These are phyloP conservation scores for Elasticomyces elasticus DNA, from an alignment of 495 filamentous ascomycete species.

Conservation along the genomic window DNA sequence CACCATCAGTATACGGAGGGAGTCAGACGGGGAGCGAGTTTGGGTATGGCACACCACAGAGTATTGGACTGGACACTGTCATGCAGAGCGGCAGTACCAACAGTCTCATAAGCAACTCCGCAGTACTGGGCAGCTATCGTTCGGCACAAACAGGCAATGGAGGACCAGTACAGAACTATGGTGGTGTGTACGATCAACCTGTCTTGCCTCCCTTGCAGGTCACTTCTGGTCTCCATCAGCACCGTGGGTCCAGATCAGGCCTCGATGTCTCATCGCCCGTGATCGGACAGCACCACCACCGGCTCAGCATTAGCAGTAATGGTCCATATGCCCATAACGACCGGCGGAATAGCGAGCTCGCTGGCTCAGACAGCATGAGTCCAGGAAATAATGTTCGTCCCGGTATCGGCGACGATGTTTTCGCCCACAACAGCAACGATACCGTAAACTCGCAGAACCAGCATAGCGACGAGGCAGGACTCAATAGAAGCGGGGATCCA, in stretches of 20 bases:
- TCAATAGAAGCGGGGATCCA: conserved; percentile 39
- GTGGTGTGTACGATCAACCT: not conserved
- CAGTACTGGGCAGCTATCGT: conserved; percentile 7
- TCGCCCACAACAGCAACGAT: conserved; percentile 12
- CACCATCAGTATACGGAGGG: conserved; percentile 4
- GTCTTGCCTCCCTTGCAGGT: not conserved
- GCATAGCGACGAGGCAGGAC: not conserved
- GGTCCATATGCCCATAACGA: conserved; percentile 6
- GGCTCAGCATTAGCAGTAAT: conserved; percentile 17
- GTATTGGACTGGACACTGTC: conserved; percentile 15
- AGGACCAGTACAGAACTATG: conserved; percentile 1
- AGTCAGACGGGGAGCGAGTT: conserved; percentile 20
- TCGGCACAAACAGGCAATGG: not conserved
- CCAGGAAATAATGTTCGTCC: not conserved
- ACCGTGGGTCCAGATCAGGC: not conserved
- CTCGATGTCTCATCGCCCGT: conserved; percentile 10
- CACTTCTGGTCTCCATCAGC: not conserved
- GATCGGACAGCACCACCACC: conserved; percentile 12
- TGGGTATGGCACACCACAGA: conserved; percentile 18
- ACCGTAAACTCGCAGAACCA: conserved; percentile 5
- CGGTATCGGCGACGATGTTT: conserved; percentile 15
- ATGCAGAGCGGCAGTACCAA: conserved; percentile 10
- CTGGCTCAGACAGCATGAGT: conserved; percentile 16
- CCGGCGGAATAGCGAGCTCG: conserved; percentile 10
- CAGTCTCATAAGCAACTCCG: not conserved